Evolutionary conservation across 331 rosid genomes (phyloP).

Genomic region (Arachis monticola): DNA sequence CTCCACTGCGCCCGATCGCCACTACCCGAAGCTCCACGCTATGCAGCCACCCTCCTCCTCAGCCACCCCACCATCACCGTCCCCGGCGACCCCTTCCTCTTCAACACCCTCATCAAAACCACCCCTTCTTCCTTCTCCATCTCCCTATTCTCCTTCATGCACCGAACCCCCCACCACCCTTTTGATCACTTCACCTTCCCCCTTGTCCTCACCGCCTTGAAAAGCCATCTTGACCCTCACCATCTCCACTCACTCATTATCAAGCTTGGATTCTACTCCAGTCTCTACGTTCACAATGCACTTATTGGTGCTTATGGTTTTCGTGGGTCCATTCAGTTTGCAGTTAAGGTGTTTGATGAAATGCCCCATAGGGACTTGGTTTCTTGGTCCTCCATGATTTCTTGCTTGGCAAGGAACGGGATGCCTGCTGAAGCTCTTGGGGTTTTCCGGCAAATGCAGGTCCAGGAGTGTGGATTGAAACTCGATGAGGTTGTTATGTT

Average conservation of each 20-base stretch:
- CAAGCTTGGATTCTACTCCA: constrained; percentile 59
- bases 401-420: constrained; percentile 51
- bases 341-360: constrained; percentile 61
- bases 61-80: constrained; percentile 43
- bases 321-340: constrained; percentile 43
- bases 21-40: constrained; percentile 44
- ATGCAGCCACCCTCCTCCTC: constrained; percentile 54
- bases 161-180: constrained; percentile 43
- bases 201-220: constrained; percentile 54
- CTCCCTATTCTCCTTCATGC: constrained; percentile 59
- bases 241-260: constrained; percentile 53
- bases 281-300: constrained; percentile 58
- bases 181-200: constrained; percentile 74
- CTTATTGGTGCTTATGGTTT: constrained; percentile 55
- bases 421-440: constrained; percentile 51
- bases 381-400: constrained; percentile 74
- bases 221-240: background rate
- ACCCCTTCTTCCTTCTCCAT: constrained; percentile 50
- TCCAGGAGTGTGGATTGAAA: constrained; percentile 27
- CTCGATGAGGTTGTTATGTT: constrained; percentile 67
- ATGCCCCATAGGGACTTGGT: constrained; percentile 59
- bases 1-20: constrained; percentile 46
- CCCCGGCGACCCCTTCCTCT: constrained; percentile 49
- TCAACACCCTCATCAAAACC: constrained; percentile 59
- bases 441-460: constrained; percentile 64